Conservation (phyloP, 176 grass and related monocot species). For the Carex myosuroides region DNA sequence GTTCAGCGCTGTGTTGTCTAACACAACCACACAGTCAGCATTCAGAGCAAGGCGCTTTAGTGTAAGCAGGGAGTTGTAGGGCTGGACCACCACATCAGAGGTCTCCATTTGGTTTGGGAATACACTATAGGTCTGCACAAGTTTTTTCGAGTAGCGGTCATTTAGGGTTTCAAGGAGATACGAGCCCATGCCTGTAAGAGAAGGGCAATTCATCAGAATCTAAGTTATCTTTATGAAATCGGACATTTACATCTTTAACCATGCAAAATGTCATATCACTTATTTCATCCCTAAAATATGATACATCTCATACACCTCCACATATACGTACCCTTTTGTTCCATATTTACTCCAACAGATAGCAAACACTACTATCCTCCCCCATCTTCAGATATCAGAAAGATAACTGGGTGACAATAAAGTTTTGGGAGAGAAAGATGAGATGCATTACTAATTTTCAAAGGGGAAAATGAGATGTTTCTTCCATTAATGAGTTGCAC, state of each 20-base stretch:
- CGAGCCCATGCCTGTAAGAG: slow-evolving; percentile 82
- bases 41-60: slow-evolving; percentile 84
- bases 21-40: slow-evolving; percentile 96
- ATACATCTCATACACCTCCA: background rate
- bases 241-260: background rate
- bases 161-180: slow-evolving; percentile 96
- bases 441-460: background rate
- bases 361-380: background rate
- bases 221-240: background rate
- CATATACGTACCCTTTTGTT: background rate
- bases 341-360: background rate
- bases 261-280: background rate
- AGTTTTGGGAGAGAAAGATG: background rate
- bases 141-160: slow-evolving; percentile 97
- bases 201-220: background rate
- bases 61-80: slow-evolving; percentile 93
- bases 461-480: background rate
- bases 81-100: slow-evolving; percentile 97
- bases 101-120: slow-evolving; percentile 99
- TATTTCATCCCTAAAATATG: too few relatives aligned
- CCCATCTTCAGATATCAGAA: background rate
- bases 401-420: background rate
- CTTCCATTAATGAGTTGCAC: background rate
- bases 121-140: slow-evolving; percentile 97
- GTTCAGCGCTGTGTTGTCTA: slow-evolving; percentile 97